Evolutionary conservation across 768 basidiomycete species (phyloP).

Genomic region (Leucocoprinus leucothites): DNA sequence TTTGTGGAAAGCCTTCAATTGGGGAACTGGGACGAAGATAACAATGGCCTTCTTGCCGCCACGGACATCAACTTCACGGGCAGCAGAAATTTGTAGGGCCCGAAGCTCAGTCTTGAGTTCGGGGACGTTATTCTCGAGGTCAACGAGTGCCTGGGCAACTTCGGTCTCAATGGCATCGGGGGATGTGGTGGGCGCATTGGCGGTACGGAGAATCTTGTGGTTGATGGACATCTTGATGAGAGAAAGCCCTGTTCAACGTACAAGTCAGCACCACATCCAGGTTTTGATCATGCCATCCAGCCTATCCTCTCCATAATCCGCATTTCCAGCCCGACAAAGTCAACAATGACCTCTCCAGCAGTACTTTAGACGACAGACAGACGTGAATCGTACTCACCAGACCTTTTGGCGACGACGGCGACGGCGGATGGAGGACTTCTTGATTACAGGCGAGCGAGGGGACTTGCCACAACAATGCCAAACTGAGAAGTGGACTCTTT

Average conservation of each 20-base stretch:
- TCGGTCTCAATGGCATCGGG: slow-evolving; percentile 90
- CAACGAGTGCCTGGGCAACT: slow-evolving; percentile 93
- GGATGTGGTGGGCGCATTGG: slow-evolving; percentile 87
- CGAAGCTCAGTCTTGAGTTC: slow-evolving; percentile 98
- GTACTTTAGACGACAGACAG: slow-evolving; percentile 23
- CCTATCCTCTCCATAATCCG: slow-evolving; percentile 32
- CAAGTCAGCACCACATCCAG: slow-evolving; percentile 46
- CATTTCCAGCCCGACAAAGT: slow-evolving; percentile 15
- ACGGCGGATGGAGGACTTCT: slow-evolving; percentile 33
- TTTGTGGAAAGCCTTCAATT: slow-evolving; percentile 98
- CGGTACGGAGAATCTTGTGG: slow-evolving; percentile 90
- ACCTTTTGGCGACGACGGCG: slow-evolving; percentile 60
- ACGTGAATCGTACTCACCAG: slow-evolving; percentile 56
- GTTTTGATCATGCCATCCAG: slow-evolving; percentile 48
- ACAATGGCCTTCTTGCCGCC: slow-evolving; percentile 99
- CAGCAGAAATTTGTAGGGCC: slow-evolving; percentile 94
- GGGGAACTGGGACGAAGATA: slow-evolving; percentile 95
- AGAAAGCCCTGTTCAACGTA: slow-evolving; percentile 30
- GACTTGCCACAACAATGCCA: slow-evolving; percentile 31
- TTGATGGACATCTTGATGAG: slow-evolving; percentile 68
- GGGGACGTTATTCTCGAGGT: slow-evolving; percentile 97
- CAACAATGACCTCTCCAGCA: slow-evolving; percentile 22
- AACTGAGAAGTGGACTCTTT: slow-evolving; percentile 15
- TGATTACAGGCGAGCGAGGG: slow-evolving; percentile 23
- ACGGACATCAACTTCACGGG: slow-evolving; percentile 98